These are phyloP conservation scores for Tuber magnatum DNA, from an alignment of 495 filamentous ascomycete genomes.

Conservation along the genomic window DNA sequence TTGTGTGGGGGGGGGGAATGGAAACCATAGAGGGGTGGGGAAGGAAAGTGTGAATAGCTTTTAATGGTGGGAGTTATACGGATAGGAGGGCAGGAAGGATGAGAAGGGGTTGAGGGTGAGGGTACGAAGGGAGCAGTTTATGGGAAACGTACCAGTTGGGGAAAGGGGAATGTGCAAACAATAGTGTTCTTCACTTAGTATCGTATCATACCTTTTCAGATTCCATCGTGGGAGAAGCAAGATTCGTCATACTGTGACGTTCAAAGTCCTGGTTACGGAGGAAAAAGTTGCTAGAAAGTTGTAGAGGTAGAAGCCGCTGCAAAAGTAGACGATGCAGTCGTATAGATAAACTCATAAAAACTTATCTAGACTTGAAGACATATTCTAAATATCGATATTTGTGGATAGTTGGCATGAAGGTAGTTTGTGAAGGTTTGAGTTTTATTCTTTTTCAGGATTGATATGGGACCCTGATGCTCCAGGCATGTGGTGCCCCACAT, in stretches of 20 bases:
- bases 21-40: background rate
- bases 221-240: background rate
- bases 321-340: background rate
- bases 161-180: background rate
- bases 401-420: background rate
- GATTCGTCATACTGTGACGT: constrained; percentile 3
- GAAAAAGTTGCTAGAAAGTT: background rate
- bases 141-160: background rate
- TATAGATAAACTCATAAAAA: background rate
- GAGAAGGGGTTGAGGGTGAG: background rate
- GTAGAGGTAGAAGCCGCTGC: background rate
- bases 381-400: background rate
- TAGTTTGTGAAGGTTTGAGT: background rate
- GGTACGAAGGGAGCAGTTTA: background rate
- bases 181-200: background rate
- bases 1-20: background rate
- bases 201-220: background rate
- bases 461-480: background rate
- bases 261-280: background rate
- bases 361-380: background rate
- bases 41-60: background rate
- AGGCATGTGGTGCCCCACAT: background rate
- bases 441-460: background rate
- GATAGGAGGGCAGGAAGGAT: background rate
- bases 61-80: background rate